Evolutionary conservation across 176 grass and related monocot genomes (phyloP), one percentile per base, ranked within the genome.

Genomic region (Rhipidocladum racemiflorum): DNA sequence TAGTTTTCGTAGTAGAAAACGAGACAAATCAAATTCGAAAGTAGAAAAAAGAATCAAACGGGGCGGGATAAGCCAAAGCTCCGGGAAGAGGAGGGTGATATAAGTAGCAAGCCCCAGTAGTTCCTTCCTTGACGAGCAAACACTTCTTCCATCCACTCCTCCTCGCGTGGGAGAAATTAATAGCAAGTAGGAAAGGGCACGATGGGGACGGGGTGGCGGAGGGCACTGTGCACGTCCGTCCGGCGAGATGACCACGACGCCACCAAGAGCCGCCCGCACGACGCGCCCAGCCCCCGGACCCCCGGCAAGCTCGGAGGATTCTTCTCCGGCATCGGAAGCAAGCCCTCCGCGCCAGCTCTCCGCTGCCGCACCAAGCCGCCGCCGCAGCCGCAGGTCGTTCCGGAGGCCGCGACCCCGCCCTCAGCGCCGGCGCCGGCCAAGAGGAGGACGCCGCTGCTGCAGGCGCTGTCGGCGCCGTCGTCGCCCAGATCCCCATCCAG

Each of bases 401-500:
- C 77, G 25, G 55, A 20, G 15, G 78, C 51, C 54, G 12, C 76
- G 36, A 65, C 63, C 20, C 81, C 72, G 10, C 68, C 77, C 0
- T 61, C 65, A 18, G 66, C 76, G 61, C 18, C 79, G 10, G 66
- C 76, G 61, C 18, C 79, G 10, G 34, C 60, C 2, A 48, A 81
- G 57, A 87, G 87, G 62, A 44, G 84, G 30, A n/a, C 84, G 69
- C 81, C 86, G 65, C 82, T 93, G 84, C 45, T 90, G 70, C 86
- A 95, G 88, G 85, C 87, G 21, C 78, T 83, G 11, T 93, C 90
- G 24, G 90, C 87, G 62, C 92, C 96, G 11, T 82, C 92, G 1
- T 98, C 96, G n/a, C 92, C 96, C 55, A 89, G 96, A 89, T 93
- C 96, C 51, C 96, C 90, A 0, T 98, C 92, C 72, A 88, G 86